Conservation (phyloP, 176 grass and related monocot species). For the Triticum timopheevii region DNA sequence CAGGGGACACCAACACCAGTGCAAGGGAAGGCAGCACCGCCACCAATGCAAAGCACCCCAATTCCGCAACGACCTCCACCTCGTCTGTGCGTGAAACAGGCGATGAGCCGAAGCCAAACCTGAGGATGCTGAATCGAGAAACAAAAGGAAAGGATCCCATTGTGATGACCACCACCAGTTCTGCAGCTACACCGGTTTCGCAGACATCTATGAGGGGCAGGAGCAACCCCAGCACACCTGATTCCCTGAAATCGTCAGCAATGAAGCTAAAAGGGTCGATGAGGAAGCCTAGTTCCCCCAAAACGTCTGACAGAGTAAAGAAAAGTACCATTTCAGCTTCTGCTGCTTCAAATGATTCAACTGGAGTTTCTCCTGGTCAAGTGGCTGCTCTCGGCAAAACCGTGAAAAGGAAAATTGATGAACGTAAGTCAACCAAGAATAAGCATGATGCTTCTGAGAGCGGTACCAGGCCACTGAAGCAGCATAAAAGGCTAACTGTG, state of each 20-base stretch:
- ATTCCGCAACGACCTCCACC: not conserved
- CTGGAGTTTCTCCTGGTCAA: not conserved
- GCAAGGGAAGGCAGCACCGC: not conserved
- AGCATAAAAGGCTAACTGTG: conserved; percentile 29
- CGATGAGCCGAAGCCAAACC: not conserved
- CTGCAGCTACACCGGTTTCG: not conserved
- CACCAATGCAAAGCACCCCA: not conserved
- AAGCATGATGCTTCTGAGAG: not conserved
- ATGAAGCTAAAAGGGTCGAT: conserved; percentile 16
- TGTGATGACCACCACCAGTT: not conserved
- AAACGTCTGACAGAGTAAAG: conserved; percentile 27
- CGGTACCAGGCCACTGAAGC: conserved; percentile 7
- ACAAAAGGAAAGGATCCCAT: conserved; percentile 34
- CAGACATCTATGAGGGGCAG: conserved; percentile 24
- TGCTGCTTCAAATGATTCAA: conserved; percentile 17
- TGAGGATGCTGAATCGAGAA: conserved; percentile 60
- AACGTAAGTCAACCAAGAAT: not conserved
- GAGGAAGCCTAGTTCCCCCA: not conserved
- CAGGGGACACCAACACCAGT: not conserved
- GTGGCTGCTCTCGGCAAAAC: not conserved
- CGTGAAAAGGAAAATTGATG: conserved; percentile 20
- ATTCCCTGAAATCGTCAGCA: not conserved
- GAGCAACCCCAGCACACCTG: conserved; percentile 2
- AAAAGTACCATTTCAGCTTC: not conserved
- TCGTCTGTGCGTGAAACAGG: not conserved